Conservation (phyloP, 2,329 filamentous ascomycete genomes). For the Penicillium sp. region DNA sequence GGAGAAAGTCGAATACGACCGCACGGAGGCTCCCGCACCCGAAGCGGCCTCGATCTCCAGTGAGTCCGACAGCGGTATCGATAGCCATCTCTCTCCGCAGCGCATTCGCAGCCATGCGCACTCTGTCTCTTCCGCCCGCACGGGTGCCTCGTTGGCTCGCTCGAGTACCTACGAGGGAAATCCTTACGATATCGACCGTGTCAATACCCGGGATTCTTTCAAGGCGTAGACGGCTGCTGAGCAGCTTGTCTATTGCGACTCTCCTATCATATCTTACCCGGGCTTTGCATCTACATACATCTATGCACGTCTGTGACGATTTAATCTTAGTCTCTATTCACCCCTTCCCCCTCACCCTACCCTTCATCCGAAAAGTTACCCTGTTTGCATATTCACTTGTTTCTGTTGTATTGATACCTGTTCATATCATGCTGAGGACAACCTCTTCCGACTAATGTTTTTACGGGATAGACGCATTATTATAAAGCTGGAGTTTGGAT, state of each 20-base stretch:
- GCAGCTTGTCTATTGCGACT: neutral
- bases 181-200: slow-evolving; percentile 45
- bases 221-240: slow-evolving; percentile 16
- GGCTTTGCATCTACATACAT: slow-evolving; percentile 4
- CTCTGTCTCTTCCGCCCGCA: slow-evolving; percentile 30
- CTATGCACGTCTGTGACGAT: slow-evolving; percentile 2
- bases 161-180: slow-evolving; percentile 42
- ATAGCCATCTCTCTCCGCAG: slow-evolving; percentile 17
- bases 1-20: slow-evolving; percentile 30
- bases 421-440: neutral
- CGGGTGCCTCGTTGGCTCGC: slow-evolving; percentile 20
- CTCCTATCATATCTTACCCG: neutral
- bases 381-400: neutral
- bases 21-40: slow-evolving; percentile 33
- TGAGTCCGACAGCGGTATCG: slow-evolving; percentile 24
- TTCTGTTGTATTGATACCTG: slow-evolving; percentile 9
- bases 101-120: slow-evolving; percentile 28
- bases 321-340: slow-evolving; percentile 10
- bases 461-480: slow-evolving; percentile 1
- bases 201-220: slow-evolving; percentile 42
- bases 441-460: slow-evolving; percentile 5
- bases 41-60: slow-evolving; percentile 21
- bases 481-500: slow-evolving; percentile 3
- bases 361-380: neutral
- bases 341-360: neutral